Evolutionary conservation across 2,329 filamentous ascomycete species (phyloP), one percentile per base, ranked within the genome.

Genomic region (Penicillium frequentans): DNA sequence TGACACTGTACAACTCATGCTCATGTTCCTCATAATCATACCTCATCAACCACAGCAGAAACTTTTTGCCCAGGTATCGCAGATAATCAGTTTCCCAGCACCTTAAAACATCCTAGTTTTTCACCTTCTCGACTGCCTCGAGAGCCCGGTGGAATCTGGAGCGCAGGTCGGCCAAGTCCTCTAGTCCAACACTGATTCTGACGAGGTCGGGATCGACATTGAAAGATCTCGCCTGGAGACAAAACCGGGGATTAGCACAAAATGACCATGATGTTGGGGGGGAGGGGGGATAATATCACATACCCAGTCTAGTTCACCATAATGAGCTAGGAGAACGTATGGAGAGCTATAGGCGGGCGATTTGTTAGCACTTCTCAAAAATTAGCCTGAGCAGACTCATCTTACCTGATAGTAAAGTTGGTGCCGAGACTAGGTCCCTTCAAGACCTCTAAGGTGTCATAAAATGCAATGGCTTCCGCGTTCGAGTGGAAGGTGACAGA

Each of bases 361-460:
- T 3, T 13, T 9, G 11, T n/a, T 21, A 23, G 29, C 11, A 23
- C 19, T 23, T 11, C 19, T 21, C n/a, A 11, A 42, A 23, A 10
- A 6, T 42, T 8, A 23, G 35, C 9, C n/a, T n/a, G 46, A 33
- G 29, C 7, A n/a, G 50, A n/a, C n/a, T 16, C 13, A 33, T 64
- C 69, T 63, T 57, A 82, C 80, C 79, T 89, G 37, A 99, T 80
- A 0, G 95, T 98, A 72, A 99, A 99, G 74, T 99, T 99, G 0
- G 95, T 98, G 2, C 95, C 95, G 49, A 99, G 79, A 74, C 92
- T 97, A 0, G 95, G 95, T 0, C 95, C 95, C 75, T 99, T 99
- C 39, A 91, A 87, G 1, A 92, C 95, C 60, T 96, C 86, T 16
- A 99, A 78, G 13, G 84, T 82, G 75, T 99, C 92, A 74, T 89